Percentiles rank a stretch among this genome's conserved stretches.
Evolutionary conservation across 2,329 filamentous ascomycete species (phyloP).

Genomic region (Penicillium sp.): DNA sequence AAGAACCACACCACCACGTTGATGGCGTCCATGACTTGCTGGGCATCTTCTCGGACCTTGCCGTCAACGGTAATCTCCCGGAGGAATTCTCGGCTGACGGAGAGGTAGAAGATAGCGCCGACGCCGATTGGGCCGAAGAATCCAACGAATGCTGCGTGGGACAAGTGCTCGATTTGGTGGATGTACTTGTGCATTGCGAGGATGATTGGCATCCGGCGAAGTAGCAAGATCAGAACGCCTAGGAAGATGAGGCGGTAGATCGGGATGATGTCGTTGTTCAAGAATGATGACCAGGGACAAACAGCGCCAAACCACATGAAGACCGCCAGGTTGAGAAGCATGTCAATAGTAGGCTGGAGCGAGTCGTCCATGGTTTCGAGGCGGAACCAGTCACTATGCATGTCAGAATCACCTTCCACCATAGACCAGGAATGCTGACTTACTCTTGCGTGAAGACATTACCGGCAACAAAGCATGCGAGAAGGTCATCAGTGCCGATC

Average conservation of each 20-base stretch:
- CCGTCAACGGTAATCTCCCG: slow-evolving; percentile 59
- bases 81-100: slow-evolving; percentile 76
- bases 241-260: slow-evolving; percentile 72
- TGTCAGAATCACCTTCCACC: slow-evolving; percentile 16
- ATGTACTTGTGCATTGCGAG: slow-evolving; percentile 73
- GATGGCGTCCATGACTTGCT: slow-evolving; percentile 65
- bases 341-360: slow-evolving; percentile 91
- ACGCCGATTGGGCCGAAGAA: slow-evolving; percentile 95
- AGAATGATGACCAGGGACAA: slow-evolving; percentile 76
- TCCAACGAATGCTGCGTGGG: slow-evolving; percentile 81
- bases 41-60: slow-evolving; percentile 65
- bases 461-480: slow-evolving; percentile 90
- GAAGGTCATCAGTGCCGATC: slow-evolving; percentile 83
- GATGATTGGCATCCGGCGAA: slow-evolving; percentile 77
- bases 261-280: slow-evolving; percentile 68
- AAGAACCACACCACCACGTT: slow-evolving; percentile 83
- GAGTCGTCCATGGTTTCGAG: slow-evolving; percentile 86
- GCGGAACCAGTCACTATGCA: slow-evolving; percentile 80
- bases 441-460: slow-evolving; percentile 88
- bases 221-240: slow-evolving; percentile 72
- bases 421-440: slow-evolving; percentile 21
- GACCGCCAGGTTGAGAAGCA: slow-evolving; percentile 84
- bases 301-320: slow-evolving; percentile 92
- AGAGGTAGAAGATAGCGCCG: slow-evolving; percentile 87
- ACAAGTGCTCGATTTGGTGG: slow-evolving; percentile 72